Conservation (phyloP, 2,329 filamentous ascomycete species). For the Teratosphaeria zuluensis region DNA sequence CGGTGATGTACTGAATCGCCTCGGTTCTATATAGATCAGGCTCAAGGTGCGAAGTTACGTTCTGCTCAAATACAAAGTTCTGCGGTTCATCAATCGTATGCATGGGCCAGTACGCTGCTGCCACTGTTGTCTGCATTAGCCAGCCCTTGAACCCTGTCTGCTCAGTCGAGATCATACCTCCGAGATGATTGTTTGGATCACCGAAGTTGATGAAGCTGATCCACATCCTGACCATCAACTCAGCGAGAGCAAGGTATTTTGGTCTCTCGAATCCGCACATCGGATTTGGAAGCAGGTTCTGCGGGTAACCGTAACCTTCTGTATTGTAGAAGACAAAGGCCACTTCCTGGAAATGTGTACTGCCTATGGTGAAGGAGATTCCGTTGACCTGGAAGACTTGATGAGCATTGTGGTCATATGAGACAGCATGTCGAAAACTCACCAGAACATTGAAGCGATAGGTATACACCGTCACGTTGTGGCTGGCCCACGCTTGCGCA, state of each 20-base stretch:
- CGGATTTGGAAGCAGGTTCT: slow-evolving; percentile 19
- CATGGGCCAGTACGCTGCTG: no score
- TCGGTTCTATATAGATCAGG: slow-evolving; percentile 37
- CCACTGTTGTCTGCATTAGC: no score
- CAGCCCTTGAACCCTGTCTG: slow-evolving; percentile 1
- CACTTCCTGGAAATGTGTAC: slow-evolving; percentile 40
- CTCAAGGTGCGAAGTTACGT: slow-evolving; percentile 29
- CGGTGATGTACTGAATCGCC: slow-evolving; percentile 29
- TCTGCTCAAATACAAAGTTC: slow-evolving; percentile 44
- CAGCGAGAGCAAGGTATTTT: slow-evolving; percentile 34
- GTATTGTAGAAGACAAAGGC: slow-evolving; percentile 46
- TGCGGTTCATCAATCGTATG: slow-evolving; percentile 27
- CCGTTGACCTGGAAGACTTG: no score
- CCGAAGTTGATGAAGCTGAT: slow-evolving; percentile 35
- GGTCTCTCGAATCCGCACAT: slow-evolving; percentile 16
- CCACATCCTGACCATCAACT: slow-evolving; percentile 39
- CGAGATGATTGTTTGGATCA: slow-evolving; percentile 36
- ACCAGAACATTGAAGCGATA: slow-evolving; percentile 35
- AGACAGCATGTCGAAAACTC: no score
- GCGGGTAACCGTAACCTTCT: slow-evolving; percentile 33
- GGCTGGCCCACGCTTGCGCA: slow-evolving; percentile 12
- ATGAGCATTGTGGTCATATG: no score
- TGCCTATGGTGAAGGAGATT: slow-evolving; percentile 14
- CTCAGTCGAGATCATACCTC: slow-evolving; percentile 32
- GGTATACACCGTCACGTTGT: slow-evolving; percentile 18